These are phyloP conservation scores for Neurospora terricola DNA, from an alignment of 495 filamentous ascomycete genomes.

Conservation along the genomic window DNA sequence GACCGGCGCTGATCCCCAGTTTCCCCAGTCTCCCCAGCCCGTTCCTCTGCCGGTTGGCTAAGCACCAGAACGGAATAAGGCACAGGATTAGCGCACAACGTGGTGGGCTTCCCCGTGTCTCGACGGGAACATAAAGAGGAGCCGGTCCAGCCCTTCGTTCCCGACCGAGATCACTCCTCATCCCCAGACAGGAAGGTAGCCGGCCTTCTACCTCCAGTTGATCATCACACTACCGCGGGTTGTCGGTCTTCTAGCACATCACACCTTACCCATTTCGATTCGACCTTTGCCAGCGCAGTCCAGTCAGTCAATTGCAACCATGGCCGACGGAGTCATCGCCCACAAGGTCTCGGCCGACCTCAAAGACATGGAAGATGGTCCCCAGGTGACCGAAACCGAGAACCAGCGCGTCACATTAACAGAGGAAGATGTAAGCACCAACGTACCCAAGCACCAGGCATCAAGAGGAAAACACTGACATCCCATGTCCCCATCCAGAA, in stretches of 20 bases:
- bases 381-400: background rate
- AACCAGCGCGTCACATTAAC: conserved; percentile 4
- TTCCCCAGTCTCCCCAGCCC: background rate
- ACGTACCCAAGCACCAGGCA: too few species aligned
- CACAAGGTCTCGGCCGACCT: background rate
- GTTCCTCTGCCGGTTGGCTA: background rate
- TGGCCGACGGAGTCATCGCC: background rate
- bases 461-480: background rate
- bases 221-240: background rate
- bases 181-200: background rate
- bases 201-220: background rate
- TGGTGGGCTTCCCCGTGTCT: background rate
- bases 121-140: background rate
- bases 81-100: background rate
- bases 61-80: background rate
- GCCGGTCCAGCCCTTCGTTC: background rate
- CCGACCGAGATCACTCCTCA: background rate
- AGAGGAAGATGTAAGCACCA: conserved; percentile 6
- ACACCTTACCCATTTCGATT: background rate
- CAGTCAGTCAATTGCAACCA: background rate
- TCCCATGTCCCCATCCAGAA: conserved; percentile 17
- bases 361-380: background rate
- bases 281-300: background rate
- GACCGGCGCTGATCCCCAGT: background rate
- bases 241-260: background rate